Conservation (phyloP, 2,329 filamentous ascomycete genomes). For the Penicillium sp. region DNA sequence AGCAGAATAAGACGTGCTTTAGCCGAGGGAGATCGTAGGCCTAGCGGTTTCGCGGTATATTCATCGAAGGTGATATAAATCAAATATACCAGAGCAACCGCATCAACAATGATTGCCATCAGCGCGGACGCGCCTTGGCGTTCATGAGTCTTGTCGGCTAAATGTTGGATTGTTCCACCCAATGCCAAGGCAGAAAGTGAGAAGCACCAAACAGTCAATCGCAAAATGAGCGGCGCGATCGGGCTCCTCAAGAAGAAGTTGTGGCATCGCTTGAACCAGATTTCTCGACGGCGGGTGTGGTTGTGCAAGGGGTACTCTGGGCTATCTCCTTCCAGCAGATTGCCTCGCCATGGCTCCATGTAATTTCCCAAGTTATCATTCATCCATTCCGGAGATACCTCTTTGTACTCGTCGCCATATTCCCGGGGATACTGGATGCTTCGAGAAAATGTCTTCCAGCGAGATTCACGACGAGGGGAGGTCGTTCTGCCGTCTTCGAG, state of each 20-base stretch:
- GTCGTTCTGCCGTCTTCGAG: slow-evolving; percentile 1
- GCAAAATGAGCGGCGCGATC: slow-evolving; percentile 80
- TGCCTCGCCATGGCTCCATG: slow-evolving; percentile 54
- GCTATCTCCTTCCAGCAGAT: slow-evolving; percentile 48
- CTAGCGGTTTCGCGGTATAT: slow-evolving; percentile 90
- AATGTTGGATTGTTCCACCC: slow-evolving; percentile 70
- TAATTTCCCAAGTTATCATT: slow-evolving; percentile 47
- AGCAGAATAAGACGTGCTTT: slow-evolving; percentile 89
- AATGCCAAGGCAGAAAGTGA: slow-evolving; percentile 80
- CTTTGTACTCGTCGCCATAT: slow-evolving; percentile 38
- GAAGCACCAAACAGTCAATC: slow-evolving; percentile 78
- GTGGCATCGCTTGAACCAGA: slow-evolving; percentile 63
- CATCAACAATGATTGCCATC: slow-evolving; percentile 87
- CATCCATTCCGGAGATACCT: slow-evolving; percentile 48
- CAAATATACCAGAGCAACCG: slow-evolving; percentile 84
- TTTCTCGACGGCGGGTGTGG: slow-evolving; percentile 53
- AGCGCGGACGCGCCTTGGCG: slow-evolving; percentile 73
- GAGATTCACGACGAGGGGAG: slow-evolving; percentile 37
- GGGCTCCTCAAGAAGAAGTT: slow-evolving; percentile 73
- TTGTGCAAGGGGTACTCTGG: slow-evolving; percentile 51
- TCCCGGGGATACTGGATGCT: slow-evolving; percentile 44
- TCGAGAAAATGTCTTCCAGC: slow-evolving; percentile 48
- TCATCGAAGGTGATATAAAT: slow-evolving; percentile 95
- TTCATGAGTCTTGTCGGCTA: slow-evolving; percentile 50
- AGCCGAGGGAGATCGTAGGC: slow-evolving; percentile 75